Evolutionary conservation across 306 rosid genomes (phyloP).

Genomic region (Heteromeles arbutifolia): DNA sequence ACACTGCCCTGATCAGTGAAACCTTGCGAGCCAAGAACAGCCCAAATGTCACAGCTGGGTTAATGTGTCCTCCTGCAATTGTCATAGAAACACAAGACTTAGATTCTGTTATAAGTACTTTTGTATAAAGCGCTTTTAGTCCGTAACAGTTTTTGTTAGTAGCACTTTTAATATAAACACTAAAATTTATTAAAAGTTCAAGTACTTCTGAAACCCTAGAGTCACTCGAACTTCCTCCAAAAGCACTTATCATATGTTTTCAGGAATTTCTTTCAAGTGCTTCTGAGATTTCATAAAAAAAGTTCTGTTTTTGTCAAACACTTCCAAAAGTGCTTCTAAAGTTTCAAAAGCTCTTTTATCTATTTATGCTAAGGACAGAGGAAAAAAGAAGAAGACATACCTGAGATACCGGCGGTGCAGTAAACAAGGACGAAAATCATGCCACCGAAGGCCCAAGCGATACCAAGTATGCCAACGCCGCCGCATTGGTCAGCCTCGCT

Average conservation of each 20-base stretch:
- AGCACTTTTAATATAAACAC: not conserved
- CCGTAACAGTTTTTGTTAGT: not conserved
- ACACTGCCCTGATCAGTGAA: conserved; percentile 57
- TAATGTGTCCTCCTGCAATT: conserved; percentile 75
- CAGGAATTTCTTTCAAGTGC: not conserved
- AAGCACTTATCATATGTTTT: not conserved
- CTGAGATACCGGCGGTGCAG: conserved; percentile 99
- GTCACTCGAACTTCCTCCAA: not conserved
- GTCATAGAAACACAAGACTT: not conserved
- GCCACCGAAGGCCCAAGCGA: conserved; percentile 99
- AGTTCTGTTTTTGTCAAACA: not conserved
- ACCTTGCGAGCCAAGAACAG: conserved; percentile 69
- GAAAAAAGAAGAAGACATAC: conserved; percentile 20
- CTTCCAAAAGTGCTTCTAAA: not conserved
- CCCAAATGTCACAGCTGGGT: conserved; percentile 90
- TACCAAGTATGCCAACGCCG: conserved; percentile 84
- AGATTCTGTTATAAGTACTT: not conserved
- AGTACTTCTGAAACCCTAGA: not conserved
- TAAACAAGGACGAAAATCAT: conserved; percentile 96
- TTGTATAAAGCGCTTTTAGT: not conserved
- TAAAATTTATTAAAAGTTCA: not conserved
- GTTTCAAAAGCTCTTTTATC: not conserved
- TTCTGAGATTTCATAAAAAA: not conserved
- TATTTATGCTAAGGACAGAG: not conserved
- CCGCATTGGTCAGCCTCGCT: conserved; percentile 33